Percentiles rank a stretch among this genome's conserved stretches.
Evolutionary conservation across 176 grass and related monocot species (phyloP).

Genomic region (maize (Zea mays)): Zm-B73-REFERENCE-NAM-5.0 NC_050102.1:566501-567000

Average conservation of each 20-base stretch:
- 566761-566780: slow-evolving; percentile 31
- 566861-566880: slow-evolving; percentile 24
- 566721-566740: slow-evolving; percentile 29
- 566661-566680: slow-evolving; percentile 32
- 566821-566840: slow-evolving; percentile 35
- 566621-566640: slow-evolving; percentile 18
- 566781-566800: slow-evolving; percentile 25
- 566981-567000: slow-evolving; percentile 42
- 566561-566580: slow-evolving; percentile 25
- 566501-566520: slow-evolving; percentile 39
- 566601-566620: slow-evolving; percentile 27
- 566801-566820: slow-evolving; percentile 22
- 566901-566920: slow-evolving; percentile 38
- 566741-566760: slow-evolving; percentile 37
- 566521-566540: slow-evolving; percentile 41
- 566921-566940: slow-evolving; percentile 17
- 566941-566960: slow-evolving; percentile 36
- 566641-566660: slow-evolving; percentile 11
- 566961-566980: slow-evolving; percentile 47
- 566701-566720: slow-evolving; percentile 28
- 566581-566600: slow-evolving; percentile 35
- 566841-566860: slow-evolving; percentile 37
- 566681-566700: slow-evolving; percentile 37
- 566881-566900: slow-evolving; percentile 13
- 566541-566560: slow-evolving; percentile 45